Percentiles rank a stretch among this genome's conserved stretches.
Conservation (phyloP, 352 stramenopile genomes). For the Pythium myriotylum region DNA sequence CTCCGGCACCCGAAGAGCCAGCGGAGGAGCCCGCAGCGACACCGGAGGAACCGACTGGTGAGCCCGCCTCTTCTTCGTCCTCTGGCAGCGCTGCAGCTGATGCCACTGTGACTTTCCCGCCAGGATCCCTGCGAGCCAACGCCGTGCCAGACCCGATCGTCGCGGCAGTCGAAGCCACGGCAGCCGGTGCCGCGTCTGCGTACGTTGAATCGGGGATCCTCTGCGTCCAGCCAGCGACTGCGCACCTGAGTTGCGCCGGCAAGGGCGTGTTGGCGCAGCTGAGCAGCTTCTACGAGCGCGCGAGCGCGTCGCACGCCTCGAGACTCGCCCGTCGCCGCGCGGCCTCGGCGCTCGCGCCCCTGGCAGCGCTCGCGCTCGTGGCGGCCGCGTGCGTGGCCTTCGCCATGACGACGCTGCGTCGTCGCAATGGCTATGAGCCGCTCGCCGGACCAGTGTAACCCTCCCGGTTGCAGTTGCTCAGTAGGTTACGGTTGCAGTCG, state of each 20-base stretch:
- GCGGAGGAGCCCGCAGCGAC: neutral
- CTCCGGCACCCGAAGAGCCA: neutral
- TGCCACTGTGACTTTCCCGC: too few relatives aligned
- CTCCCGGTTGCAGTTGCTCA: neutral
- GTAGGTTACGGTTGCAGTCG: neutral
- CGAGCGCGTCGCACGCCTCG: neutral
- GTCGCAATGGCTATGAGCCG: slow-evolving; percentile 16
- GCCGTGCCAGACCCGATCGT: neutral
- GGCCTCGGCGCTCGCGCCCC: neutral
- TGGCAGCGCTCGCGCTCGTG: neutral
- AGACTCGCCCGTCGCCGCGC: neutral
- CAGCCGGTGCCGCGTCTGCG: slow-evolving; percentile 5
- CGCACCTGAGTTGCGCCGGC: slow-evolving; percentile 4
- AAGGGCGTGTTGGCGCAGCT: slow-evolving; percentile 18
- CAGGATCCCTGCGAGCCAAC: too few relatives aligned
- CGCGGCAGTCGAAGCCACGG: neutral
- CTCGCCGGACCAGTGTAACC: neutral
- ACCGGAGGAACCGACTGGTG: neutral
- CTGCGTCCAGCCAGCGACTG: neutral
- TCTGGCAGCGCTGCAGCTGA: neutral
- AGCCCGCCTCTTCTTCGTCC: neutral
- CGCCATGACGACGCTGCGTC: slow-evolving; percentile 4
- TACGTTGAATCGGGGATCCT: slow-evolving; percentile 17
- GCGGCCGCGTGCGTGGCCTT: neutral
- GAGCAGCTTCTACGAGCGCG: slow-evolving; percentile 12